Conservation (phyloP, 148 eudicot genomes). For the Euryodendron excelsum region DNA sequence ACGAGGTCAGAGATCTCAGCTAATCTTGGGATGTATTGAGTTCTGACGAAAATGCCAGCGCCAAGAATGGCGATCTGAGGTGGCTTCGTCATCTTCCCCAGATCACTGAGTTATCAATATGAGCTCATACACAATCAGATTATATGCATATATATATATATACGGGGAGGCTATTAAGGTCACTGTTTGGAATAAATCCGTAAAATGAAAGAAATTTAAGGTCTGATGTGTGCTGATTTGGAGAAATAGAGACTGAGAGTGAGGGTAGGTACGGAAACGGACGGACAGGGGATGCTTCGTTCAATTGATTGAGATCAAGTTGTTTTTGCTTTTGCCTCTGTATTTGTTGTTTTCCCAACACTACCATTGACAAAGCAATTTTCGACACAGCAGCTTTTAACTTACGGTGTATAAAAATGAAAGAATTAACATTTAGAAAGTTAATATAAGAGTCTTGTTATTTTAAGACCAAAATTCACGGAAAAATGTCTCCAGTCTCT, state of each 20-base stretch:
- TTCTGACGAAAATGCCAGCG: conserved; percentile 85
- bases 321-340: too few relatives aligned
- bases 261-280: not conserved
- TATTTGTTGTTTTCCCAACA: too few relatives aligned
- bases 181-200: not conserved
- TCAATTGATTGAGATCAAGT: too few relatives aligned
- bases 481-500: too few relatives aligned
- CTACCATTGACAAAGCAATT: too few relatives aligned
- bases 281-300: not conserved
- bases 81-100: conserved; percentile 32
- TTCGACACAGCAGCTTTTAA: too few relatives aligned
- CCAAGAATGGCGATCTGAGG: conserved; percentile 82
- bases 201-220: not conserved
- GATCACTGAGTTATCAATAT: not conserved
- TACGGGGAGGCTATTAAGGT: not conserved
- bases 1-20: conserved; percentile 78
- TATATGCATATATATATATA: not conserved
- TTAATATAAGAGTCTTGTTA: too few relatives aligned
- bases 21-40: conserved; percentile 76
- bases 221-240: not conserved
- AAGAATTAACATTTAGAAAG: too few relatives aligned
- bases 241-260: not conserved
- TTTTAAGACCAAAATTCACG: too few relatives aligned
- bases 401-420: too few relatives aligned
- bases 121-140: not conserved